Conservation (phyloP, 2,329 filamentous ascomycete species). For the Coniosporium tulheliwenetii region DNA sequence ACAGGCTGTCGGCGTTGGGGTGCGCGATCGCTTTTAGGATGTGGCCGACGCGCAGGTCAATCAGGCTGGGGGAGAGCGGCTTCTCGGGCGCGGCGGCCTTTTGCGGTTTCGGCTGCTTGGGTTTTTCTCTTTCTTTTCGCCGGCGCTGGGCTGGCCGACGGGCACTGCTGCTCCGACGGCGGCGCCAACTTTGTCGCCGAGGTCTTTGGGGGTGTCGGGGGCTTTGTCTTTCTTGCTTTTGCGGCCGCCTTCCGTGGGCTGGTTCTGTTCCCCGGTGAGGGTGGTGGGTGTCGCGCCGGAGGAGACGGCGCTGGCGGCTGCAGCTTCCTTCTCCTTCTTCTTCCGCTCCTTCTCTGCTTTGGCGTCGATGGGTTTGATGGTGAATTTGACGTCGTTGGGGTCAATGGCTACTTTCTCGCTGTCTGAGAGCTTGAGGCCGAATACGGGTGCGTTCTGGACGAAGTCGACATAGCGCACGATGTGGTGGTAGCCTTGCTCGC, state of each 20-base stretch:
- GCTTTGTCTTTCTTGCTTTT: constrained; percentile 27
- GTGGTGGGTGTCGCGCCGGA: constrained; percentile 25
- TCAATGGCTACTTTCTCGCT: constrained; percentile 67
- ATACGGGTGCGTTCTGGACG: constrained; percentile 68
- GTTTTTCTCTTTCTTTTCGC: constrained; percentile 72
- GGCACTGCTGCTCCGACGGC: constrained; percentile 23
- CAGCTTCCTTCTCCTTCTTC: constrained; percentile 81
- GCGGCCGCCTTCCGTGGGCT: constrained; percentile 23
- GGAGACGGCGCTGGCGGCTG: constrained; percentile 38
- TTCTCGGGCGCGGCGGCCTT: constrained; percentile 51
- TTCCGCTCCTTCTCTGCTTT: constrained; percentile 93
- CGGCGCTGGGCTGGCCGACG: constrained; percentile 22
- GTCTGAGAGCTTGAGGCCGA: constrained; percentile 54
- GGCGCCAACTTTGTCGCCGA: constrained; percentile 32
- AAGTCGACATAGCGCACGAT: constrained; percentile 88
- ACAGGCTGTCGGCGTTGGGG: constrained; percentile 91
- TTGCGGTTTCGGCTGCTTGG: constrained; percentile 64
- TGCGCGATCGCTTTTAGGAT: constrained; percentile 93
- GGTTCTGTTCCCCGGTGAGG: constrained; percentile 10
- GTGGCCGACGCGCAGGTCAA: constrained; percentile 92
- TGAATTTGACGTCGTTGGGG: constrained; percentile 64
- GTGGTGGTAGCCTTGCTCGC: constrained; percentile 76
- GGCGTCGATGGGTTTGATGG: constrained; percentile 76
- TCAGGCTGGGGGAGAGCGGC: constrained; percentile 67
- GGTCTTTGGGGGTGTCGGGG: constrained; percentile 39